These are phyloP conservation scores for Kernera saxatilis DNA, from an alignment of 345 rosid species.

Conservation along the genomic window DNA sequence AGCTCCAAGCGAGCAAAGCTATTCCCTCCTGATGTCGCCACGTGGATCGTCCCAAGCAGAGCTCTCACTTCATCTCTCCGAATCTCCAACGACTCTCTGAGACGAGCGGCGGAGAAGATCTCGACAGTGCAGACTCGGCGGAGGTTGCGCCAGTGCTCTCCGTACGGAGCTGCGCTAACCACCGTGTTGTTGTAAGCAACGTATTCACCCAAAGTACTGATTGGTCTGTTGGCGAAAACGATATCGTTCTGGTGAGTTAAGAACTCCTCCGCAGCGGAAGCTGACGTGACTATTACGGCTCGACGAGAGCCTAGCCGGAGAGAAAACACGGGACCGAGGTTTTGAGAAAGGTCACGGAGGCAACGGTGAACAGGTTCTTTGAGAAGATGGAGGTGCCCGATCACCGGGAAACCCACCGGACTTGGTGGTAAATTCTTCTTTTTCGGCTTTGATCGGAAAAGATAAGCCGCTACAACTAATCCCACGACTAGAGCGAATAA, in stretches of 20 bases:
- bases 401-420: constrained; percentile 6
- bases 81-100: background rate
- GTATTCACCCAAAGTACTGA: background rate
- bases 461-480: background rate
- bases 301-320: constrained; percentile 37
- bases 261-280: constrained; percentile 27
- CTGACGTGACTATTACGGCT: constrained; percentile 35
- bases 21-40: background rate
- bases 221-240: constrained; percentile 42
- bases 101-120: constrained; percentile 33
- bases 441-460: background rate
- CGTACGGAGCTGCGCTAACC: constrained; percentile 28
- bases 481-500: background rate
- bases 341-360: constrained; percentile 22
- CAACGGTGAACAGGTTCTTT: constrained; percentile 26
- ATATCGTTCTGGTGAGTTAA: constrained; percentile 37
- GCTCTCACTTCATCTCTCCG: constrained; percentile 31
- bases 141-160: constrained; percentile 49
- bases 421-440: background rate
- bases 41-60: constrained; percentile 1
- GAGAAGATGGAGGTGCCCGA: constrained; percentile 25
- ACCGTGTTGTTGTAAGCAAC: constrained; percentile 35
- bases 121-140: constrained; percentile 36
- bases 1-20: background rate
- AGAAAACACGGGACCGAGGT: constrained; percentile 33